Evolutionary conservation across 2,329 filamentous ascomycete genomes (phyloP), one percentile per base, ranked within the genome.

Genomic region (Monosporascus sp.): DNA sequence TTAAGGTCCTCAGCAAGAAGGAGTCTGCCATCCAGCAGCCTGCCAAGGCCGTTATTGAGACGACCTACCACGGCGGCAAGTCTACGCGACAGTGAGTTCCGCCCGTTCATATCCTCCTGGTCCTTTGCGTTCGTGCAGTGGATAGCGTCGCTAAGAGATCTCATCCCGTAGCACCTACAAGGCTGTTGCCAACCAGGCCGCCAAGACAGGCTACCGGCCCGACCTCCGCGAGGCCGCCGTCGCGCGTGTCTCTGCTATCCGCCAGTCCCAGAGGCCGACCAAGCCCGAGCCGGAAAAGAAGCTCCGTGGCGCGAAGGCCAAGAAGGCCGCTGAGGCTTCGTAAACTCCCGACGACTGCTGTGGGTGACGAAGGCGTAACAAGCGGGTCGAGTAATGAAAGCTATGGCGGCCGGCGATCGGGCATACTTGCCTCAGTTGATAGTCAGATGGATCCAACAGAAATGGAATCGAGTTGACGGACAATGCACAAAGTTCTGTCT

Each of bases 1-100:
- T 97, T 66, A 79, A 82, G 70, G 77, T 97, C 70, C 80, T 85
- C 75, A 88, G 85, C 82, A 97, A 97, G 89, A 94, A 91, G 80
- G 70, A 80, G 71, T 78, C 80, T 66, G 81, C 82, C 70, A 70
- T 75, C 68, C 84, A 89, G 81, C 83, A 89, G 78, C 93, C 94
- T 71, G 84, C 83, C 60, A 76, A 84, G 72, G 75, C 78, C 70
- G 71, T 80, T 70, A 79, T 81, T 74, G 82, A 80, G 73, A 81
- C 84, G 67, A 84, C 80, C 72, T 89, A 88, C 80, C 80, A 82
- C 70, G 78, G 84, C 70, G 82, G 82, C 75, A 88, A 88, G 76
- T 81, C 86, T 65, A 84, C 80, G 72, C 87, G 89, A 79, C 94
- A 92, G 88, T 91, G 76, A 81, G 87, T 81, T 50, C 37, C 51